Percentiles rank a stretch among this genome's conserved stretches.
Evolutionary conservation across 2,329 filamentous ascomycete genomes (phyloP).

Genomic region (Daldinia eschscholtzii): DNA sequence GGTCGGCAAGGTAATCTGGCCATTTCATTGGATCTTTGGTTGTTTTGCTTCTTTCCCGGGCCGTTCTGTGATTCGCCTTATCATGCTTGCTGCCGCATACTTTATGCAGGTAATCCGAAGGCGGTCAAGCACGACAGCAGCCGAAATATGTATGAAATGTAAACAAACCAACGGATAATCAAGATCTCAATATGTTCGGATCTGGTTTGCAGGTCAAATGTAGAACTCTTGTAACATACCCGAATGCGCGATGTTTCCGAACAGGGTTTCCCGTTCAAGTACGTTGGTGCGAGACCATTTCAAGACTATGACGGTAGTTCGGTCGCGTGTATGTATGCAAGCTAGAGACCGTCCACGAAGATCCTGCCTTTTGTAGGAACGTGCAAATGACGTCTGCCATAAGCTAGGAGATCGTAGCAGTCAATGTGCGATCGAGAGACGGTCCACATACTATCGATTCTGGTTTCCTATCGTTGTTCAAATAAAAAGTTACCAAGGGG

Average conservation of each 20-base stretch:
- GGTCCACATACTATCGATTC: conserved; percentile 40
- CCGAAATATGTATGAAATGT: conserved; percentile 32
- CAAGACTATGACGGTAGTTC: conserved; percentile 38
- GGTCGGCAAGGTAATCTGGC: conserved; percentile 20
- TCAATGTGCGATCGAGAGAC: conserved; percentile 42
- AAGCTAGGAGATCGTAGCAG: conserved; percentile 43
- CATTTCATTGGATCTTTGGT: conserved; percentile 39
- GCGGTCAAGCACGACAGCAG: conserved; percentile 39
- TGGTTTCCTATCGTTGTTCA: conserved; percentile 30
- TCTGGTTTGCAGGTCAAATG: conserved; percentile 26
- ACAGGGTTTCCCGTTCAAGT: conserved; percentile 13
- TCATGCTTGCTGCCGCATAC: conserved; percentile 4
- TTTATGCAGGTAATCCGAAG: conserved; percentile 42
- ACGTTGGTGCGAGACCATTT: conserved; percentile 32
- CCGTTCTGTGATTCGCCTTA: conserved; percentile 32
- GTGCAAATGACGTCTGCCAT: conserved; percentile 46
- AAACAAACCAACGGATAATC: conserved; percentile 45
- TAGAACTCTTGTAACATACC: conserved; percentile 11
- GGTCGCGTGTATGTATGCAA: conserved; percentile 23
- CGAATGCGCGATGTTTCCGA: conserved; percentile 19
- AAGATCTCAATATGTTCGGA: conserved; percentile 29
- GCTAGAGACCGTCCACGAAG: conserved; percentile 24
- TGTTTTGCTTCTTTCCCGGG: conserved; percentile 25
- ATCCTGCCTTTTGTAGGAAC: conserved; percentile 34
- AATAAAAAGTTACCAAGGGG: conserved; percentile 29